Base-by-base conservation (phyloP, 805 yeast genomes). In the Yamadazyma sp. region DNA sequence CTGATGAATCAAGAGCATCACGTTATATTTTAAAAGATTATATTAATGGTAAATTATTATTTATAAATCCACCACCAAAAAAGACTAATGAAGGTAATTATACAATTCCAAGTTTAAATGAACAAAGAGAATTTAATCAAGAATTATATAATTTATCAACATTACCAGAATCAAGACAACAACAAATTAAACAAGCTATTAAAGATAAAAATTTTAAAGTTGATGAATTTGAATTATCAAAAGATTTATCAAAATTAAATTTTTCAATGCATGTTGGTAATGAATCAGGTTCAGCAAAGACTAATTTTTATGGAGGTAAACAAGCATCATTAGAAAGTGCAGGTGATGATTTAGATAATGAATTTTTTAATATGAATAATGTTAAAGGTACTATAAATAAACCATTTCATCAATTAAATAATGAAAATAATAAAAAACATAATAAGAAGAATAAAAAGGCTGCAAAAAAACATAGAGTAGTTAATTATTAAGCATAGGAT, bases 1-100 rank as follows among this genome's bases (percentile, higher is more conserved):
- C 98, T 3, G 99, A 93, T 68, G 94, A 88, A 58, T 80, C 95
- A 27, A 76, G 98, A 60, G 96, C 98, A 10, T 80, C 96, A 27
- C 75, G 99, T 58, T 84, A 86, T 48, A 77, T 93, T 35, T 72
- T 93, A 56, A 93, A 93, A 61, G 99, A 93, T 60, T 93, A 88
- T 50, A 97, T 94, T 18, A 86, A 77, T 58, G 98, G 98, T 45
- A 89, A 87, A 58, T 67, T 93, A 38, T 66, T 87, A 31, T 89
- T 74, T 55, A 81, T 86, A 27, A 81, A 79, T 44, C 96, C 98
- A 11, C 98, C 98, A 25, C 98, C 98, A 35, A 48, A 36, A 28
- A 66, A 65, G 30, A 56, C 71, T 14, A 78, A 65, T 4, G 81
- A 76, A 33, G 82, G 78, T 10, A 69, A 78, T 4, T 80, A 77